Conservation (phyloP, 352 stramenopile species). For the Detonula confervacea region DNA sequence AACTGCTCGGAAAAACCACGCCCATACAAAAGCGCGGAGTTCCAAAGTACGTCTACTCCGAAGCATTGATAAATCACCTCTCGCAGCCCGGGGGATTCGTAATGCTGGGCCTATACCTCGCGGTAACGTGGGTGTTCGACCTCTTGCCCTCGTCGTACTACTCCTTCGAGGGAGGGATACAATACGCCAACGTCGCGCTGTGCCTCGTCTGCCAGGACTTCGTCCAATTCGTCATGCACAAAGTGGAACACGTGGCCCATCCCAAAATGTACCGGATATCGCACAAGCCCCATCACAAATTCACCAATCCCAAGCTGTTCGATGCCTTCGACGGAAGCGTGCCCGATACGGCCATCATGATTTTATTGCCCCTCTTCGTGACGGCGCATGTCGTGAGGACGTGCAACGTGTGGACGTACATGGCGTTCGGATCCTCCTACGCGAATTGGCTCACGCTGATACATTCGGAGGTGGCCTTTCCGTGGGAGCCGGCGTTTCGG, state of each 20-base stretch:
- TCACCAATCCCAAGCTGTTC: constrained; percentile 88
- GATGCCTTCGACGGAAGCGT: constrained; percentile 88
- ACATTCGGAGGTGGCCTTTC: constrained; percentile 86
- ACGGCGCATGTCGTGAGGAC: constrained; percentile 78
- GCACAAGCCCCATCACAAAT: constrained; percentile 89
- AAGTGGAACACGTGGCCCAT: constrained; percentile 81
- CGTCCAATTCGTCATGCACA: constrained; percentile 85
- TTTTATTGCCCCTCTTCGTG: constrained; percentile 84
- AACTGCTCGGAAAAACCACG: constrained; percentile 40
- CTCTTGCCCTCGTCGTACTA: constrained; percentile 87
- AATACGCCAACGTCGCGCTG: constrained; percentile 70
- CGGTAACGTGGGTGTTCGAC: constrained; percentile 85
- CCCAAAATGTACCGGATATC: constrained; percentile 84
- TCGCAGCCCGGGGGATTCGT: constrained; percentile 87
- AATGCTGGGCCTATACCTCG: constrained; percentile 82
- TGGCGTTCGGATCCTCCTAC: constrained; percentile 88
- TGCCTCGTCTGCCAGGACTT: constrained; percentile 86
- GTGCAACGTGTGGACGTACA: constrained; percentile 89
- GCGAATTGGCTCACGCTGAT: constrained; percentile 88
- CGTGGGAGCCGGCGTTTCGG: constrained; percentile 84
- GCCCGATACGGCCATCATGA: constrained; percentile 86
- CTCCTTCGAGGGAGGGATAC: constrained; percentile 80
- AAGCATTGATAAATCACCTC: constrained; percentile 83
- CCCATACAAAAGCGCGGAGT: constrained; percentile 77
- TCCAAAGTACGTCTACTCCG: constrained; percentile 75